These are phyloP conservation scores for Litsea cubeba DNA, from an alignment of 164 flowering plant genomes.

Conservation along the genomic window DNA sequence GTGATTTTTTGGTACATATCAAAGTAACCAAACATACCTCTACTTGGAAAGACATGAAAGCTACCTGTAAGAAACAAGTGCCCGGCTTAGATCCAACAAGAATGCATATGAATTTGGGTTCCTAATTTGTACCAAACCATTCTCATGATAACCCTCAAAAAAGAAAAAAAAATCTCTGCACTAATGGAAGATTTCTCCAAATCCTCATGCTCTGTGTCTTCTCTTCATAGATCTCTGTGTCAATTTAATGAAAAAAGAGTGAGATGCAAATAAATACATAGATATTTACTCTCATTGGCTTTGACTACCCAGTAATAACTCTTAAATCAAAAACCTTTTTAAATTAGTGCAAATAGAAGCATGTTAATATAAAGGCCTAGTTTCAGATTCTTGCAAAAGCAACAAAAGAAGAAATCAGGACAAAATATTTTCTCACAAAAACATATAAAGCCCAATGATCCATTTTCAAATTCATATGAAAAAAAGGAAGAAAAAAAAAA, in stretches of 20 bases:
- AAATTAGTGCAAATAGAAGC: not conserved
- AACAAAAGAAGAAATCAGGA: not conserved
- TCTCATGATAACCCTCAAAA: slow-evolving; percentile 16
- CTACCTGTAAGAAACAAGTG: slow-evolving; percentile 32
- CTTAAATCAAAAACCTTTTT: too few relatives aligned
- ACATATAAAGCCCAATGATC: not conserved
- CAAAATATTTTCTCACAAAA: not conserved
- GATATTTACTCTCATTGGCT: not conserved
- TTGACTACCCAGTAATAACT: not conserved
- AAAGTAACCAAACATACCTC: not conserved
- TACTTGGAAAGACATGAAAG: not conserved
- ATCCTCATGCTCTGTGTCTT: slow-evolving; percentile 1
- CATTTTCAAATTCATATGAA: not conserved
- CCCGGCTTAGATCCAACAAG: slow-evolving; percentile 32
- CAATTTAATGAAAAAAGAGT: not conserved
- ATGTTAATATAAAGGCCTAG: not conserved
- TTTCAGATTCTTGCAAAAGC: not conserved
- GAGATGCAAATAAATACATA: not conserved
- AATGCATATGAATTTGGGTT: slow-evolving; percentile 44
- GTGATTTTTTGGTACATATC: not conserved
- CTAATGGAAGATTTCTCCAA: slow-evolving; percentile 5
- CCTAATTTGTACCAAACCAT: slow-evolving; percentile 31
- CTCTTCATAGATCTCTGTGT: not conserved
- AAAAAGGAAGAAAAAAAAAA: not conserved
- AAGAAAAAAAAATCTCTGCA: not conserved